A percentile compares a stretch with the other conserved stretches of the same genome.
phyloP scores from a whole-genome alignment of 495 filamentous ascomycete genomes.

The Hyaloscypha finlandica region DNA sequence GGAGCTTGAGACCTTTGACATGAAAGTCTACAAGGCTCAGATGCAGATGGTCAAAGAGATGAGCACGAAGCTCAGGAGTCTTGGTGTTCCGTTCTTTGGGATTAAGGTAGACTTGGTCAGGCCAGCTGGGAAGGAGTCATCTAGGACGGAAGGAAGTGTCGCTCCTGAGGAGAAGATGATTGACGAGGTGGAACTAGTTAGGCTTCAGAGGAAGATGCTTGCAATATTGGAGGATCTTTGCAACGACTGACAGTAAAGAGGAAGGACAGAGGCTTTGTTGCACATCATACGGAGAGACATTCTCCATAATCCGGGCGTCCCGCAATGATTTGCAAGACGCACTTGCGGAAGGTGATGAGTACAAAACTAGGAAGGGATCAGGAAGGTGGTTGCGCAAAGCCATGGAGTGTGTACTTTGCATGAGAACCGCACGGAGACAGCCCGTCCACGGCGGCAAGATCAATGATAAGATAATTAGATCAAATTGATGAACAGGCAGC shows the following conservation, averaged over 20 bases:
- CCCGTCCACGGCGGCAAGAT: background rate
- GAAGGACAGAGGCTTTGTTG: constrained; percentile 16
- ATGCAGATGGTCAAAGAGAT: constrained; percentile 60
- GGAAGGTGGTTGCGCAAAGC: background rate
- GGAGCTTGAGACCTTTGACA: constrained; percentile 60
- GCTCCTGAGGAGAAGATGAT: constrained; percentile 33
- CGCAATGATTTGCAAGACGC: background rate
- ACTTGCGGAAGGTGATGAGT: background rate
- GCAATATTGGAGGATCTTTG: constrained; percentile 64
- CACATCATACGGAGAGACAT: constrained; percentile 20
- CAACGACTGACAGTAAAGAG: constrained; percentile 36
- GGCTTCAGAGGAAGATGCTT: constrained; percentile 60
- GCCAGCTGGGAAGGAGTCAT: constrained; percentile 12
- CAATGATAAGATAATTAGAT: background rate
- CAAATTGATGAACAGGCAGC: background rate
- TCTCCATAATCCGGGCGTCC: background rate
- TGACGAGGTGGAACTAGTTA: constrained; percentile 48
- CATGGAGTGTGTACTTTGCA: background rate
- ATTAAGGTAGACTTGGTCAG: constrained; percentile 45
- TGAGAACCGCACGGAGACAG: background rate
- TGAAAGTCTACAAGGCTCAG: constrained; percentile 61
- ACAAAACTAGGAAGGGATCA: background rate
- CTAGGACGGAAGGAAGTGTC: constrained; percentile 7
- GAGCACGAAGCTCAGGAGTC: constrained; percentile 50
- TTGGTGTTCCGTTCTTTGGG: constrained; percentile 70